A percentile compares a stretch with the other conserved stretches of the same genome.
phyloP scores from a whole-genome alignment of 73 alveolate species.

The Paramecium octaurelia region DNA sequence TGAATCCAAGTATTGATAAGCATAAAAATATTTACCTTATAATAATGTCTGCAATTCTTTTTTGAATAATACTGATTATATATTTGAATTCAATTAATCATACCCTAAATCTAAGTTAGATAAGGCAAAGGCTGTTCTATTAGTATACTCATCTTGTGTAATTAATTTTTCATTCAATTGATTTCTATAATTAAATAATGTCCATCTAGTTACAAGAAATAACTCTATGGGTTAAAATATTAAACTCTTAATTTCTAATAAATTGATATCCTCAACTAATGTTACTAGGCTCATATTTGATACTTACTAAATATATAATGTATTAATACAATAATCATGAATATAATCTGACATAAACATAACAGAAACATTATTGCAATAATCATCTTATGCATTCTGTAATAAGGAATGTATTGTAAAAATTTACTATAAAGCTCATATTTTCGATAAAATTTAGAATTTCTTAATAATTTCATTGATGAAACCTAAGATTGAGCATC shows the following conservation, averaged over 20 bases:
- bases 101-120: conserved; percentile 20
- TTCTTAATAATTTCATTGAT: neutral
- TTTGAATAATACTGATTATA: neutral
- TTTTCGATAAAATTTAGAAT: conserved; percentile 1
- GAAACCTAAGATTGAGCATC: conserved; percentile 9
- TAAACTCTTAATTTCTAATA: conserved; percentile 19
- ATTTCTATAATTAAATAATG: neutral
- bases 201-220: conserved; percentile 43
- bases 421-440: conserved; percentile 3
- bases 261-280: neutral
- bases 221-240: neutral
- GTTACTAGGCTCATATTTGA: neutral
- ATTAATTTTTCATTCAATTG: neutral
- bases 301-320: neutral
- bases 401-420: neutral
- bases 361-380: neutral
- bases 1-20: neutral
- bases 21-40: neutral
- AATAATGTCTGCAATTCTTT: neutral
- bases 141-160: neutral
- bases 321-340: neutral
- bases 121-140: neutral
- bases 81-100: neutral
- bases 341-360: neutral
- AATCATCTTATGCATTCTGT: neutral